These are phyloP conservation scores for Melaleuca alternifolia DNA, from an alignment of 345 rosid genomes.

Conservation along the genomic window DNA sequence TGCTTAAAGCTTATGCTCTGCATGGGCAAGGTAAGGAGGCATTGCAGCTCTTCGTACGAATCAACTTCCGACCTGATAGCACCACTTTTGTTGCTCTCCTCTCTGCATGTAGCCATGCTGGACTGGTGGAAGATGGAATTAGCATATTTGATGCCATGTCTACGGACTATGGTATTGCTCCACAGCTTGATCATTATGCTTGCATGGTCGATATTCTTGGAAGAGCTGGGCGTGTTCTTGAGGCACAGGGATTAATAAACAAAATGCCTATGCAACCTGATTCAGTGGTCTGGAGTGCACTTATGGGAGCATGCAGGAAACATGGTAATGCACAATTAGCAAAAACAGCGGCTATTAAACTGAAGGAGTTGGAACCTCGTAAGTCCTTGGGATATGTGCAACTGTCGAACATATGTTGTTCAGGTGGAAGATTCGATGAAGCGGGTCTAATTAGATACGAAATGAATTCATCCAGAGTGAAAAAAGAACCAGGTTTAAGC, in stretches of 20 bases:
- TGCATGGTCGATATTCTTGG: constrained; percentile 80
- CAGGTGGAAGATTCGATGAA: constrained; percentile 55
- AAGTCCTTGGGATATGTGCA: constrained; percentile 68
- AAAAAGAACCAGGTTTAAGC: constrained; percentile 82
- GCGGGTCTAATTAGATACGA: constrained; percentile 55
- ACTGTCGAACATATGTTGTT: constrained; percentile 68
- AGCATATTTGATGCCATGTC: constrained; percentile 52
- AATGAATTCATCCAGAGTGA: constrained; percentile 50
- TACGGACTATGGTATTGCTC: constrained; percentile 29
- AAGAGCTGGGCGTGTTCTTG: constrained; percentile 59
- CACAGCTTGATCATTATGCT: constrained; percentile 77
- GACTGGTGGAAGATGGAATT: constrained; percentile 65
- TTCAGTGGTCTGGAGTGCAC: constrained; percentile 78
- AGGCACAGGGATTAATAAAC: constrained; percentile 49
- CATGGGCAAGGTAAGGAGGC: constrained; percentile 73
- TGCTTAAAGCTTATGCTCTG: constrained; percentile 75
- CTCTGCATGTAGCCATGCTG: constrained; percentile 84
- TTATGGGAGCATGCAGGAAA: constrained; percentile 73
- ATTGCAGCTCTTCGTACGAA: constrained; percentile 38
- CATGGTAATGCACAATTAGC: constrained; percentile 61
- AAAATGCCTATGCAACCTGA: constrained; percentile 80
- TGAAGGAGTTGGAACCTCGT: constrained; percentile 52
- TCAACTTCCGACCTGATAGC: constrained; percentile 62
- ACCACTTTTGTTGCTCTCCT: constrained; percentile 73
- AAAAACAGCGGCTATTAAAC: constrained; percentile 42